phyloP scores from a whole-genome alignment of 331 rosid genomes.

The Phaseolus coccineus region DNA sequence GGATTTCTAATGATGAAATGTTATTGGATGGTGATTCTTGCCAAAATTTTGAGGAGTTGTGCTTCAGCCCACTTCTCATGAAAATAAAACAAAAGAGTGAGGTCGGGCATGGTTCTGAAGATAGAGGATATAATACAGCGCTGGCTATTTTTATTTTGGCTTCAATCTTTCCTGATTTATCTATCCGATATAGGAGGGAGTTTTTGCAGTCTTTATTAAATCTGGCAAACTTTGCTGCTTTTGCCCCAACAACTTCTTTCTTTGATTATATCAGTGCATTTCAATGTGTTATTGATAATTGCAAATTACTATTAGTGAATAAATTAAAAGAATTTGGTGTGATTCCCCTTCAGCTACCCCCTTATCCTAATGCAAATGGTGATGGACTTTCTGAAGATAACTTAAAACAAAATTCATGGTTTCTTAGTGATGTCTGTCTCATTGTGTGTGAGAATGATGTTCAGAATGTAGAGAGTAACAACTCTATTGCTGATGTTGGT shows the following conservation, averaged over 20 bases:
- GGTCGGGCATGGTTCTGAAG: conserved; percentile 52
- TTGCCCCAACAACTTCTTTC: conserved; percentile 74
- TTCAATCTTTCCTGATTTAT: conserved; percentile 77
- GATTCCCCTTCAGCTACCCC: conserved; percentile 59
- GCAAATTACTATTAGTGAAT: conserved; percentile 67
- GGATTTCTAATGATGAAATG: conserved; percentile 74
- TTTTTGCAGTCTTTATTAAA: conserved; percentile 67
- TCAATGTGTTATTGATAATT: conserved; percentile 75
- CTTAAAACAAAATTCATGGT: conserved; percentile 60
- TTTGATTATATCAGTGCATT: conserved; percentile 84
- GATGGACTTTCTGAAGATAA: conserved; percentile 52
- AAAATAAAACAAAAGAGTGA: conserved; percentile 60
- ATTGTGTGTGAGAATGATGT: conserved; percentile 47
- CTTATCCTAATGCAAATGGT: conserved; percentile 43
- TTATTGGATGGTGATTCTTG: conserved; percentile 67
- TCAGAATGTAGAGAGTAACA: conserved; percentile 51
- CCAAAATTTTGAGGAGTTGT: conserved; percentile 82
- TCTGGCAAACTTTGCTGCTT: conserved; percentile 74
- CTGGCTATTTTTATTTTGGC: conserved; percentile 85
- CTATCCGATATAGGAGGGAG: conserved; percentile 72
- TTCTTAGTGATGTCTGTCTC: conserved; percentile 62
- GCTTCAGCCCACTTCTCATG: conserved; percentile 74
- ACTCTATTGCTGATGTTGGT: conserved; percentile 42
- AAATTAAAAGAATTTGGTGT: conserved; percentile 60
- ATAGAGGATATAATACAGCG: conserved; percentile 62